Evolutionary conservation across 148 eudicot species (phyloP), one percentile per base, ranked within the genome.

Genomic region (Fagopyrum homotropicum): DNA sequence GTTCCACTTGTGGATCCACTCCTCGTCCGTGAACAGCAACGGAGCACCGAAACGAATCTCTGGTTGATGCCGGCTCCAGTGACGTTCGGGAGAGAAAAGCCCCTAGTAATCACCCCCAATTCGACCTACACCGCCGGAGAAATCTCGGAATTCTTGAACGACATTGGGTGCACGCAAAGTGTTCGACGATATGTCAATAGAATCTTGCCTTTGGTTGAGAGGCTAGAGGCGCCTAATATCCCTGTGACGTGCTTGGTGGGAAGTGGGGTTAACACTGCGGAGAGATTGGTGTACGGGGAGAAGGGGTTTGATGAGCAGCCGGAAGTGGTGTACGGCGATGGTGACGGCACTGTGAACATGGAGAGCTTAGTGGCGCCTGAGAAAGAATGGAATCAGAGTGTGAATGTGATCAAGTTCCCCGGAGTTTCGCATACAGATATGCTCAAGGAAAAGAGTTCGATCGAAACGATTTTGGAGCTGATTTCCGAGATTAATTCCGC

Each of bases 261-360:
- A 15, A 80, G 83, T 0, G 88, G 86, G 0, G 80, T 92, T 0
- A 64, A 77, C 49, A 95, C 97, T 3, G 81, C 88, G 1, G 94
- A 92, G 79, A 85, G 87, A 2, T 77, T 92, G 89, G 81, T 89
- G 26, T 95, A 92, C 35, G 89, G 82, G 51, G 77, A 72, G 0
- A 51, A 60, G 9, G 99, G 96, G 12, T 95, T 86, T 35, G 99
- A 90, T 69, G 75, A 78, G 83, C 86, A 83, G 78, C 96, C 97
- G 7, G 81, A 88, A 72, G 64, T 92, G 17, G 75, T 77, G 29
- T 88, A 88, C 55, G 99, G 99, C 2, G 94, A 95, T 45, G 99
- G 99, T 1, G 99, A 95, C 79, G 99, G 98, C 48, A 95, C 97
- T 0, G 99, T 95, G 74, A 95, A 95, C 63, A 79, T 88, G 87